phyloP scores from a whole-genome alignment of 1,284 basidiomycete species.

The Cutaneotrichosporon sp. region DNA sequence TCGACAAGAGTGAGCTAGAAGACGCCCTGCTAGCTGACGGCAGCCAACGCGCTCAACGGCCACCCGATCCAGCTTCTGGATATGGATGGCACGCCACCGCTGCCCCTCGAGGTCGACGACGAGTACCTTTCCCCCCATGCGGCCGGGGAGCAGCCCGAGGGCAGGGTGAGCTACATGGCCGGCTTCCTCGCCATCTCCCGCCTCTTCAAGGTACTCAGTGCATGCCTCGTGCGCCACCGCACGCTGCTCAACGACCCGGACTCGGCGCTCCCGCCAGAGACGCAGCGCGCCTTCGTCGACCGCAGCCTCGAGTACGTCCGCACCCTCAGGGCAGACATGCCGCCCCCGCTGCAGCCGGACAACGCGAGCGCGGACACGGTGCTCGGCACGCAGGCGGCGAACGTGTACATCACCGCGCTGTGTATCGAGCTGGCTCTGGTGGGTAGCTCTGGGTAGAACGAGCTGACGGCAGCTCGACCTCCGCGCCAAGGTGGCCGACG shows the following conservation, averaged over 20 bases:
- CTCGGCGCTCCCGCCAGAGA: constrained; percentile 11
- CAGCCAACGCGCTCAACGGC: constrained; percentile 31
- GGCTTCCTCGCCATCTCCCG: constrained; percentile 25
- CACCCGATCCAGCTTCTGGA: constrained; percentile 22
- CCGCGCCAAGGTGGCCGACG: constrained; percentile 20
- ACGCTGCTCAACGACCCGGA: constrained; percentile 20
- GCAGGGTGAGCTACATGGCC: constrained; percentile 24
- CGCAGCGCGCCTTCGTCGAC: constrained; percentile 6
- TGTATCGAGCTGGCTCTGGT: constrained; percentile 35
- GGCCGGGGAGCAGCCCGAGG: constrained; percentile 11
- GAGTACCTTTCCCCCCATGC: constrained; percentile 26
- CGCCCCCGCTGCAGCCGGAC: constrained; percentile 10
- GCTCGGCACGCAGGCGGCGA: constrained; percentile 34
- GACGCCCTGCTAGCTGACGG: constrained; percentile 6
- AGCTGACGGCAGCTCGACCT: constrained; percentile 30
- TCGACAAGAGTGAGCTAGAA: constrained; percentile 12
- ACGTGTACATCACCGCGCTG: constrained; percentile 37
- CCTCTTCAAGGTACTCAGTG: constrained; percentile 29
- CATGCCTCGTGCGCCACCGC: constrained; percentile 32
- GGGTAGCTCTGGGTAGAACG: constrained; percentile 4
- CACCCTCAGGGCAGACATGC: constrained; percentile 19
- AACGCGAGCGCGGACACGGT: constrained; percentile 7
- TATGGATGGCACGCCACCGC: constrained; percentile 28
- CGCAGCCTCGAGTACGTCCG: constrained; percentile 9
- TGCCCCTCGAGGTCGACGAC: constrained; percentile 34